Conservation (phyloP, 177 flowering plant genomes). For the Vitis hybrid region DNA sequence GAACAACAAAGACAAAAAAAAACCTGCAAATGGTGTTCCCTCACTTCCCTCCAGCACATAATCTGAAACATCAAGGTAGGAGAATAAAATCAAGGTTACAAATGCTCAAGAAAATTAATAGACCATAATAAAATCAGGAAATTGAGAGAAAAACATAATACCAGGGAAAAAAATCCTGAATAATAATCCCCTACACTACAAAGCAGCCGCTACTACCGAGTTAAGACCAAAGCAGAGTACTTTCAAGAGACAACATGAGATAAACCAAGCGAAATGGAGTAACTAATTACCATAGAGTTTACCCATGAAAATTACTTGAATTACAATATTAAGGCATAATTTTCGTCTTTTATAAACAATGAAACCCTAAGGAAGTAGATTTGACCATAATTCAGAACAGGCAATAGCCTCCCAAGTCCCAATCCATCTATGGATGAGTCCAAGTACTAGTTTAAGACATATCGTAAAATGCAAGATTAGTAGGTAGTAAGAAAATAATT, state of each 20-base stretch:
- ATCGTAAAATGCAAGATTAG: too few relatives aligned
- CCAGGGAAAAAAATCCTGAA: too few relatives aligned
- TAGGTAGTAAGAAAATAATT: too few relatives aligned
- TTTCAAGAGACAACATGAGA: background rate
- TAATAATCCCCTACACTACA: too few relatives aligned
- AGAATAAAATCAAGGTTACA: background rate
- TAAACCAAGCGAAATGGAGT: background rate
- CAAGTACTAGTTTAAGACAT: too few relatives aligned
- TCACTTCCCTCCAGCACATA: conserved; percentile 98
- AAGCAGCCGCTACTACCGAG: too few relatives aligned
- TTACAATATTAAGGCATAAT: background rate
- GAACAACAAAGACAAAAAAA: conserved; percentile 9
- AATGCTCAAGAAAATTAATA: background rate
- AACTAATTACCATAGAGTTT: background rate
- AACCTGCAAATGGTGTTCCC: conserved; percentile 98
- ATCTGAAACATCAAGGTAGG: conserved; percentile 47
- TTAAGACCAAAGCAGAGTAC: background rate
- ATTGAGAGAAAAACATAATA: background rate
- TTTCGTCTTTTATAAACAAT: too few relatives aligned
- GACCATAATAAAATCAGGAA: background rate
- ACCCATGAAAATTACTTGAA: too few relatives aligned
- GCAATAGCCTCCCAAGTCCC: background rate
- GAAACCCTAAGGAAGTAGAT: background rate
- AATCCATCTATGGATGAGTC: background rate
- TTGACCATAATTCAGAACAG: too few relatives aligned